Percentiles rank a stretch among this genome's conserved stretches.
Evolutionary conservation across 176 grass and related monocot species (phyloP).

Genomic region (Cocos nucifera): DNA sequence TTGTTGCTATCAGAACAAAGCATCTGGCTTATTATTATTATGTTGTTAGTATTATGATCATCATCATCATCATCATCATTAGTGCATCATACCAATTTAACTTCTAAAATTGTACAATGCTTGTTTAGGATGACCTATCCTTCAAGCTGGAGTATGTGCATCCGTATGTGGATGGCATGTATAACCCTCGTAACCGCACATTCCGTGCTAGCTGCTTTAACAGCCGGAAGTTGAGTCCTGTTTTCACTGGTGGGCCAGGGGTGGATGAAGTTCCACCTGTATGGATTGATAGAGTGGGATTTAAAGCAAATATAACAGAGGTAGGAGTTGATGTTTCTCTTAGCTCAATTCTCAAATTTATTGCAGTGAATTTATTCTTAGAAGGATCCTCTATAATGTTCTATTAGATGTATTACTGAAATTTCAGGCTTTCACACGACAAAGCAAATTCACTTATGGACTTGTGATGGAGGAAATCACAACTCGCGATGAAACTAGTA

Average conservation of each 20-base stretch:
- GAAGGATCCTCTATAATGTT: too few relatives aligned
- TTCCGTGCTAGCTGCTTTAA: constrained; percentile 91
- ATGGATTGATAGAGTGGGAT: constrained; percentile 81
- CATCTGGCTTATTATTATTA: too few relatives aligned
- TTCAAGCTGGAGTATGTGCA: constrained; percentile 89
- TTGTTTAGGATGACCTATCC: constrained; percentile 70
- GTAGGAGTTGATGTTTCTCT: constrained; percentile 16
- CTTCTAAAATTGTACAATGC: too few relatives aligned
- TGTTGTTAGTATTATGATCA: too few relatives aligned
- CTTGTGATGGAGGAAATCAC: constrained; percentile 81
- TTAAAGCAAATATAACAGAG: constrained; percentile 98
- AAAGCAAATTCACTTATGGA: constrained; percentile 95
- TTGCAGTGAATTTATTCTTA: too few relatives aligned
- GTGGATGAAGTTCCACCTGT: constrained; percentile 82
- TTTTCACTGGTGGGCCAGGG: constrained; percentile 78
- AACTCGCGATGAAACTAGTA: constrained; percentile 80
- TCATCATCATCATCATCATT: too few relatives aligned
- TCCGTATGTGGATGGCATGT: constrained; percentile 86
- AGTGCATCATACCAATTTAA: too few relatives aligned
- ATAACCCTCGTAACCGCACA: constrained; percentile 64
- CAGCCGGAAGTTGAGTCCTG: constrained; percentile 83
- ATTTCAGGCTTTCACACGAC: constrained; percentile 69
- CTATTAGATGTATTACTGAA: neutral
- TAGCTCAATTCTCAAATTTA: too few relatives aligned
- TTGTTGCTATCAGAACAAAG: too few relatives aligned